Conservation (phyloP, 129 eudicot species). For the Deinandra increscens region DNA sequence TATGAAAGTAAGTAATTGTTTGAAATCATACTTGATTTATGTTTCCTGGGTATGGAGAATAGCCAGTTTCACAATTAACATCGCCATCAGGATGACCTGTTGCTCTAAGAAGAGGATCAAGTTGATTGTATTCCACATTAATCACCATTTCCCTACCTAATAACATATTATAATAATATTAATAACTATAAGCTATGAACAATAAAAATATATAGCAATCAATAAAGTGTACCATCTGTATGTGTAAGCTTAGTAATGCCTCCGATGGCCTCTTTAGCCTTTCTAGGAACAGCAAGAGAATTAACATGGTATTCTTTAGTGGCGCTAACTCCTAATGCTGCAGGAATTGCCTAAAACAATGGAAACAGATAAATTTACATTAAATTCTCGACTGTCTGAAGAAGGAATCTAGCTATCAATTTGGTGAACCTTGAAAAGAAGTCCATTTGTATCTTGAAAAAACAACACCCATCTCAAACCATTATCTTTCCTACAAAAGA, state of each 20-base stretch:
- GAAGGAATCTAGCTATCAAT: conserved; percentile 12
- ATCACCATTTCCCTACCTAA: conserved; percentile 96
- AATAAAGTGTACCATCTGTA: conserved; percentile 62
- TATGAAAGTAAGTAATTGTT: background rate
- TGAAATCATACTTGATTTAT: conserved; percentile 70
- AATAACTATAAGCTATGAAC: background rate
- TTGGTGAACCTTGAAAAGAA: conserved; percentile 78
- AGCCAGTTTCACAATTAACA: conserved; percentile 85
- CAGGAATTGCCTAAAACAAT: conserved; percentile 76
- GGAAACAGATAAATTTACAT: conserved; percentile 13
- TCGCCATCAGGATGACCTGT: conserved; percentile 92
- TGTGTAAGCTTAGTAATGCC: conserved; percentile 98
- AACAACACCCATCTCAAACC: conserved; percentile 91
- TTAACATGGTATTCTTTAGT: conserved; percentile 83
- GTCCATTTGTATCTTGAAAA: conserved; percentile 99
- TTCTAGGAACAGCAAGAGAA: conserved; percentile 96
- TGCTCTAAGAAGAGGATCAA: conserved; percentile 96
- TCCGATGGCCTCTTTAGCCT: conserved; percentile 99
- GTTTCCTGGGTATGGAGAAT: conserved; percentile 97
- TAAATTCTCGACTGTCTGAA: conserved; percentile 6
- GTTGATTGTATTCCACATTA: conserved; percentile 98
- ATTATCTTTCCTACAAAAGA: conserved; percentile 68
- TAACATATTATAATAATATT: conserved; percentile 4
- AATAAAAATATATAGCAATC: background rate
- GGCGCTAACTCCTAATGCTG: conserved; percentile 92